A percentile compares a stretch with the other conserved stretches of the same genome.
These are phyloP conservation scores for Tricholoma furcatifolium DNA, from an alignment of 768 basidiomycete genomes.

Conservation along the genomic window DNA sequence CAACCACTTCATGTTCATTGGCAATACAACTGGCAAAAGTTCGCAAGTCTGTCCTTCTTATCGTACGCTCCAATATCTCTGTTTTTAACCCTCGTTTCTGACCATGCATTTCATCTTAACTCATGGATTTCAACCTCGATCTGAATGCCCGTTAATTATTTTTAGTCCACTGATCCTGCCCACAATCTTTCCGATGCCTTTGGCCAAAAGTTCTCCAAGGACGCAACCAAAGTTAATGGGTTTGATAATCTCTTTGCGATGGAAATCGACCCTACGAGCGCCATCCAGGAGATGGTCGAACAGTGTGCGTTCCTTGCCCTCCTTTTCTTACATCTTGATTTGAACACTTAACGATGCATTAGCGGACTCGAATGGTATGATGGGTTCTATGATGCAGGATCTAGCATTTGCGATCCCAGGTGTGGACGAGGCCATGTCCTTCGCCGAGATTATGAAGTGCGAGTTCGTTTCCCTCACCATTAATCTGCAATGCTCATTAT, in stretches of 20 bases:
- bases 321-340: background rate
- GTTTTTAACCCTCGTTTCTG: background rate
- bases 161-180: constrained; percentile 96
- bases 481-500: background rate
- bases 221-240: constrained; percentile 97
- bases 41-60: constrained; percentile 94
- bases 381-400: constrained; percentile 99
- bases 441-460: constrained; percentile 99
- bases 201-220: constrained; percentile 98
- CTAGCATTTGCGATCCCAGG: constrained; percentile 98
- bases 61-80: constrained; percentile 52
- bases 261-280: constrained; percentile 99
- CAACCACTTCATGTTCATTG: constrained; percentile 95
- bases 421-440: constrained; percentile 99
- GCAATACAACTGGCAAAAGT: constrained; percentile 93
- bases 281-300: constrained; percentile 99
- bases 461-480: constrained; percentile 20
- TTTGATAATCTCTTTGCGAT: constrained; percentile 96
- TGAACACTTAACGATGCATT: constrained; percentile 4
- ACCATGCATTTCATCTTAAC: background rate
- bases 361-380: constrained; percentile 91
- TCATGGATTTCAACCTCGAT: constrained; percentile 9
- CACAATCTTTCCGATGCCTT: constrained; percentile 99
- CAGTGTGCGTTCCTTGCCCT: constrained; percentile 58
- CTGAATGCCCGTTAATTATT: background rate